These are phyloP conservation scores for Alternaria triticimaculans DNA, from an alignment of 2,329 filamentous ascomycete genomes.

Conservation along the genomic window DNA sequence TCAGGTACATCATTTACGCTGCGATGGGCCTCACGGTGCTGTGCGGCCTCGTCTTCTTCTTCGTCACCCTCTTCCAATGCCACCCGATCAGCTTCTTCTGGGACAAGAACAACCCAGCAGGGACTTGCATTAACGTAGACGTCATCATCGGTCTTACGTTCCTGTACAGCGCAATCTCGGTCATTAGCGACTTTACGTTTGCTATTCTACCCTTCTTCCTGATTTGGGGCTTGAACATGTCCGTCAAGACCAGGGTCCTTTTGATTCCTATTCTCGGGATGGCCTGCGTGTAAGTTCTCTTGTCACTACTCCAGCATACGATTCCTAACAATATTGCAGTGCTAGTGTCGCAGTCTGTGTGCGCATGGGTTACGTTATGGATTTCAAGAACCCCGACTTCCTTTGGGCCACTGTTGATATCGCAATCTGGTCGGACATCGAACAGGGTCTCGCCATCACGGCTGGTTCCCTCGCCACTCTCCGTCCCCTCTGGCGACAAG, in stretches of 20 bases:
- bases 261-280: constrained; percentile 58
- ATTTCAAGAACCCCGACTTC: constrained; percentile 45
- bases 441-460: constrained; percentile 47
- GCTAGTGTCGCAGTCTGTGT: constrained; percentile 46
- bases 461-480: constrained; percentile 47
- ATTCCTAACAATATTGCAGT: constrained; percentile 18
- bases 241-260: constrained; percentile 54
- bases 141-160: constrained; percentile 55
- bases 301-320: neutral
- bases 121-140: constrained; percentile 51
- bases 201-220: constrained; percentile 60
- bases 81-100: constrained; percentile 59
- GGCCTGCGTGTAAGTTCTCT: constrained; percentile 56
- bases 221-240: constrained; percentile 60
- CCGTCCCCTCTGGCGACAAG: constrained; percentile 42
- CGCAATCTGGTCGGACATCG: constrained; percentile 48
- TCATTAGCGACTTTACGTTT: constrained; percentile 57
- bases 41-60: constrained; percentile 53
- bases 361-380: constrained; percentile 44
- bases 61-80: constrained; percentile 60
- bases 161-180: constrained; percentile 56
- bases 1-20: constrained; percentile 45
- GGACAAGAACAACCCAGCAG: constrained; percentile 47
- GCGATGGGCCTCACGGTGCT: constrained; percentile 45
- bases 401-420: constrained; percentile 47